Evolutionary conservation across 768 basidiomycete species (phyloP).

Genomic region (Kockovaella imperatae): DNA sequence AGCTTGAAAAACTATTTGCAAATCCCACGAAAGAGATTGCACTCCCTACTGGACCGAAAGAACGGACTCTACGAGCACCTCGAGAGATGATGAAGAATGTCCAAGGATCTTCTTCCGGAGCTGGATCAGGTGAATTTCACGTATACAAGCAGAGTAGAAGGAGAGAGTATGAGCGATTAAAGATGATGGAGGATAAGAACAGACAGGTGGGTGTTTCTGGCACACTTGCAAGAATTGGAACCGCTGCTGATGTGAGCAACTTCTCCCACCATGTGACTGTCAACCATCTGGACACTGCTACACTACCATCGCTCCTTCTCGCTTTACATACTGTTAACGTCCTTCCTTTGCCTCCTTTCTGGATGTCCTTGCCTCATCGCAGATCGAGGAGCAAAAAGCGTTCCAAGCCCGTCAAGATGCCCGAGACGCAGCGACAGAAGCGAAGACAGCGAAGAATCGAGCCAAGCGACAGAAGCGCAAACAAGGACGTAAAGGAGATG

Average conservation of each 20-base stretch:
- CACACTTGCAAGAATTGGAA: too few relatives aligned
- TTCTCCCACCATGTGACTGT: too few relatives aligned
- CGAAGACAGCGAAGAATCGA: constrained; percentile 91
- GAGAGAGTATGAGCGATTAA: constrained; percentile 89
- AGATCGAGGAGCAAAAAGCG: constrained; percentile 62
- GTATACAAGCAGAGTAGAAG: constrained; percentile 93
- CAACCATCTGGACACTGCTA: too few relatives aligned
- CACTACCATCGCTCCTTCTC: background rate
- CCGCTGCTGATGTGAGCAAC: too few relatives aligned
- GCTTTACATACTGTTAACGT: background rate
- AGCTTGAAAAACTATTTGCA: constrained; percentile 81
- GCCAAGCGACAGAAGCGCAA: constrained; percentile 92
- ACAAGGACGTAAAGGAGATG: constrained; percentile 51
- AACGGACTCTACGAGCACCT: constrained; percentile 55
- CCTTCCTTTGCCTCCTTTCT: background rate
- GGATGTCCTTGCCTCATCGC: background rate
- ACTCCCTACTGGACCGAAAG: constrained; percentile 71
- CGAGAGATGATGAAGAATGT: constrained; percentile 94
- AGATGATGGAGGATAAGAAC: constrained; percentile 74
- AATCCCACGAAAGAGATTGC: constrained; percentile 77
- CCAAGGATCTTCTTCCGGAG: constrained; percentile 93
- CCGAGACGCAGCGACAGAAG: constrained; percentile 63
- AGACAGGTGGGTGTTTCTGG: constrained; percentile 69
- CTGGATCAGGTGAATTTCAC: constrained; percentile 95
- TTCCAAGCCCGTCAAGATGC: constrained; percentile 68